phyloP scores from a whole-genome alignment of 2,329 filamentous ascomycete genomes.

The Xylaria polymorpha region DNA sequence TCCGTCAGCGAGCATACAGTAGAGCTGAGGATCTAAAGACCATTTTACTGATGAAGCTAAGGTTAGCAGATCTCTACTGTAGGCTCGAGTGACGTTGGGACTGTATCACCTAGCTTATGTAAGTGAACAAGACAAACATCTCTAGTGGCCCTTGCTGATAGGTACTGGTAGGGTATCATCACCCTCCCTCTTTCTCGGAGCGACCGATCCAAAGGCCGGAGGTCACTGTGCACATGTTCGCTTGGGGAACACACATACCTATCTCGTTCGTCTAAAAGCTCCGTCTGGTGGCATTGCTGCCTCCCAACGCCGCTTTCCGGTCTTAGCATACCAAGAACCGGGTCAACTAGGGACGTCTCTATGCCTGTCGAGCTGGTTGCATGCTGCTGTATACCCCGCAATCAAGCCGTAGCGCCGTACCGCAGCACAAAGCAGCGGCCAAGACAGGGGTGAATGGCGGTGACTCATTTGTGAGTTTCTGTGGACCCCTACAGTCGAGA shows the following conservation, averaged over 20 bases:
- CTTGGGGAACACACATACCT: not conserved
- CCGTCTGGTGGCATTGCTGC: not conserved
- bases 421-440: constrained; percentile 4
- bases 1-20: not conserved
- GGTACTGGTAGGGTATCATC: too few species aligned
- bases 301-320: not conserved
- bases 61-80: too few species aligned
- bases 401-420: not conserved
- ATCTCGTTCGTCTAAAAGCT: constrained; percentile 2
- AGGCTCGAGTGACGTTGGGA: too few species aligned
- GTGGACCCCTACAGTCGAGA: constrained; percentile 10
- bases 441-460: constrained; percentile 5
- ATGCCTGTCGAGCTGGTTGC: not conserved
- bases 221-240: too few species aligned
- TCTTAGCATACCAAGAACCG: constrained; percentile 15
- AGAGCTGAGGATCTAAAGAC: too few species aligned
- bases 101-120: too few species aligned
- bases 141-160: too few species aligned
- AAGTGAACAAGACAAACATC: too few species aligned
- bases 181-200: too few species aligned
- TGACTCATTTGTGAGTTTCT: constrained; percentile 24
- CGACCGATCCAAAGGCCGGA: not conserved
- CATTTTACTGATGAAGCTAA: too few species aligned
- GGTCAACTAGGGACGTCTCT: constrained; percentile 3
- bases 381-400: constrained; percentile 23